Evolutionary conservation across 768 basidiomycete genomes (phyloP).

Genomic region (Terana coerulea): DNA sequence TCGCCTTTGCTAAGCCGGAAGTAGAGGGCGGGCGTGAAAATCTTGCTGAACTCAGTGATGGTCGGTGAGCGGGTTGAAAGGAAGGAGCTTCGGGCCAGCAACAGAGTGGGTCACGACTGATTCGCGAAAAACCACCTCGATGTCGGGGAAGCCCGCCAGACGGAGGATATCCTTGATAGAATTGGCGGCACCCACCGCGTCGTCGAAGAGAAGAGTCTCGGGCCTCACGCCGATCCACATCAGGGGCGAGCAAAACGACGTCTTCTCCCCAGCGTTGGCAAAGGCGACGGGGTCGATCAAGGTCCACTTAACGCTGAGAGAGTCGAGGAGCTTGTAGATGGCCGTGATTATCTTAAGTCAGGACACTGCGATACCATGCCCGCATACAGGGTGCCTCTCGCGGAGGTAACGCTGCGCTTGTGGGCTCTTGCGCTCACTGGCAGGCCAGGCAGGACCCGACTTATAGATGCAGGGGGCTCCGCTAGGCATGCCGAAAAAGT

Average conservation of each 20-base stretch:
- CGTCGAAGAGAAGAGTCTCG: conserved; percentile 22
- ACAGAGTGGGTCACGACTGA: conserved; percentile 24
- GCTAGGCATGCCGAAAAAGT: conserved; percentile 29
- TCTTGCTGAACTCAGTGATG: conserved; percentile 26
- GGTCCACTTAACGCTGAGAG: conserved; percentile 25
- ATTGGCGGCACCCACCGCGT: conserved; percentile 25
- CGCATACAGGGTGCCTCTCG: conserved; percentile 26
- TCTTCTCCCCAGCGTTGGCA: conserved; percentile 22
- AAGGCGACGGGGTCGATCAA: conserved; percentile 30
- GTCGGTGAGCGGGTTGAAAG: conserved; percentile 23
- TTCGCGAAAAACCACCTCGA: conserved; percentile 33
- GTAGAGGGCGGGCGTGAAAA: conserved; percentile 33
- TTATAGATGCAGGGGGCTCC: conserved; percentile 26
- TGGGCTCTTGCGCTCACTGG: conserved; percentile 17
- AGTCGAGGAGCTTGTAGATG: conserved; percentile 27
- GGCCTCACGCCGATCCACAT: conserved; percentile 33
- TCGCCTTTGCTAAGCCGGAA: conserved; percentile 26
- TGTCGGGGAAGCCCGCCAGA: conserved; percentile 25
- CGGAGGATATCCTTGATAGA: conserved; percentile 26
- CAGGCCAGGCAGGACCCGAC: conserved; percentile 25
- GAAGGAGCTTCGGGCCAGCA: conserved; percentile 28
- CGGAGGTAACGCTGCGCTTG: conserved; percentile 19
- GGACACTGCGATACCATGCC: conserved; percentile 22
- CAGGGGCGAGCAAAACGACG: conserved; percentile 20
- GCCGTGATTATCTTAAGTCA: conserved; percentile 24